Evolutionary conservation across 495 filamentous ascomycete genomes (phyloP), one percentile per base, ranked within the genome.

Genomic region (Penicillium arizonense): DNA sequence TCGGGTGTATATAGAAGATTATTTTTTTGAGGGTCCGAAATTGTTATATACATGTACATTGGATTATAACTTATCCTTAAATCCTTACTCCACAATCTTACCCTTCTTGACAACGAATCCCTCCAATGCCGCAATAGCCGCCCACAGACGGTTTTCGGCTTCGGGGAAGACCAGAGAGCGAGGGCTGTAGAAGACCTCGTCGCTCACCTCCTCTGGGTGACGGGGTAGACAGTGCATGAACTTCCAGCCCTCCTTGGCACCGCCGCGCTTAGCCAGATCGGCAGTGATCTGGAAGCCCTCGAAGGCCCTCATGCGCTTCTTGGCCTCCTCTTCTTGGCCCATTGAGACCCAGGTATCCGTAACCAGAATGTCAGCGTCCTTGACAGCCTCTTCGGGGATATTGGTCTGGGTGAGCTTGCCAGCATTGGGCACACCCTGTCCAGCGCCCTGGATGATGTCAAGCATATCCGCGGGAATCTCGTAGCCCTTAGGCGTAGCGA

Each of bases 151-250:
- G 57, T 98, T 98, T 73, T 97, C 94, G 3, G 89, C 94, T 72
- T 98, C 94, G 12, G 81, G 82, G 73, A 96, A 98, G 16, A 97
- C 94, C 44, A 98, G 71, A 28, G 86, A 91, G 57, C 87, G 79
- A 0, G 76, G 70, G 32, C 87, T 83, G 64, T 97, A 96, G 65
- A 97, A 96, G 2, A 98, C 92, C 61, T 90, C 91, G 67, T 98
- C 92, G 47, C 82, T 84, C 8, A 97, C 94, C 73, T 98, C 94
- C 72, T 98, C 93, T 0, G 79, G 82, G 59, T 98, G 91, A 45
- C 94, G 81, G n/a, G 94, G 94, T 45, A 98, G 70, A 66, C 94
- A 98, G 78, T 98, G 94, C 94, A 98, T 97, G 64, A 97, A 98
- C 72, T 89, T 91, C 94, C 94, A 98, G 52, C 79, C 77, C 30